A percentile compares a stretch with the other conserved stretches of the same genome.
Evolutionary conservation across 176 grass and related monocot species (phyloP).

Genomic region (Miscanthus lutarioriparius): DNA sequence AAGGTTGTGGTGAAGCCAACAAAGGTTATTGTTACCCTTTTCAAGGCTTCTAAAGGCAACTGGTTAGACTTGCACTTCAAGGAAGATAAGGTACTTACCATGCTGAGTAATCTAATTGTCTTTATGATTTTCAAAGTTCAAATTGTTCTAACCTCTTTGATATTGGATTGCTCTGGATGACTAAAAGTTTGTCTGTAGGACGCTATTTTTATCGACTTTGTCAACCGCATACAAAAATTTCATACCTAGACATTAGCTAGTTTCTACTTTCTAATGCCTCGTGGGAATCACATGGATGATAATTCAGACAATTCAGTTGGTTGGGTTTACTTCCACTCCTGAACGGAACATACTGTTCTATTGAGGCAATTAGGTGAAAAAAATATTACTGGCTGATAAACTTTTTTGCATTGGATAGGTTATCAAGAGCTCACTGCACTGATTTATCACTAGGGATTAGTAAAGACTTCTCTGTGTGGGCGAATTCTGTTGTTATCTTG

Average conservation of each 20-base stretch:
- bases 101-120: background rate
- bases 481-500: background rate
- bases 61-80: conserved; percentile 81
- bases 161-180: background rate
- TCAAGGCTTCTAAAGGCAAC: conserved; percentile 79
- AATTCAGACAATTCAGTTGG: background rate
- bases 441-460: background rate
- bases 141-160: background rate
- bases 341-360: background rate
- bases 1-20: conserved; percentile 85
- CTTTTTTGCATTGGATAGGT: background rate
- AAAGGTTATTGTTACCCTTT: conserved; percentile 62
- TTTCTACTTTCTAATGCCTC: background rate
- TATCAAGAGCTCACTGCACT: background rate
- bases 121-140: background rate
- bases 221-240: background rate
- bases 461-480: background rate
- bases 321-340: background rate
- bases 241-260: background rate
- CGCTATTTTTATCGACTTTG: background rate
- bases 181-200: background rate
- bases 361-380: background rate
- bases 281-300: background rate
- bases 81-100: conserved; percentile 74
- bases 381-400: background rate